Percentiles rank a stretch among this genome's conserved stretches.
phyloP scores from a whole-genome alignment of 2,329 filamentous ascomycete species.

The Venturia carpophila region DNA sequence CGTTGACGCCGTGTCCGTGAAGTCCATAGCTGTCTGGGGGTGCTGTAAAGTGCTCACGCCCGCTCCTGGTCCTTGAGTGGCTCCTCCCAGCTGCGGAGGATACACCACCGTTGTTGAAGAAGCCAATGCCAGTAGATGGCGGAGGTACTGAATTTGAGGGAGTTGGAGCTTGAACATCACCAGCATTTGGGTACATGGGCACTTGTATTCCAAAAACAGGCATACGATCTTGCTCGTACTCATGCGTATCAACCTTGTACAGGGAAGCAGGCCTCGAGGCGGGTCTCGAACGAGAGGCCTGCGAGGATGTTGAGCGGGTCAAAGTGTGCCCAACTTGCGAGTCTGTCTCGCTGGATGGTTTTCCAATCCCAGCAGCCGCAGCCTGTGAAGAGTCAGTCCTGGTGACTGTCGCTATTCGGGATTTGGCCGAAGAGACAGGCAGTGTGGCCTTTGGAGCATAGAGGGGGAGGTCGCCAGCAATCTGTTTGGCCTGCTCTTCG shows the following conservation, averaged over 20 bases:
- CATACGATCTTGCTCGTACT: conserved; percentile 69
- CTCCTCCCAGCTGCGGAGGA: conserved; percentile 41
- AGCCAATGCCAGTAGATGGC: conserved; percentile 41
- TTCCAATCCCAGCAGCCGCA: conserved; percentile 75
- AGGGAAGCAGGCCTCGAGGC: conserved; percentile 47
- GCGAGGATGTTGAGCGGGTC: conserved; percentile 39
- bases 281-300: conserved; percentile 38
- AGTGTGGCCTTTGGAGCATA: conserved; percentile 85
- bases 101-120: conserved; percentile 42
- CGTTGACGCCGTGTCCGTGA: conserved; percentile 72
- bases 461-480: conserved; percentile 74
- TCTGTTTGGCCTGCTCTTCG: conserved; percentile 68
- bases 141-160: conserved; percentile 51
- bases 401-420: conserved; percentile 75
- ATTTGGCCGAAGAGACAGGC: conserved; percentile 71
- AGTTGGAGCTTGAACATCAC: conserved; percentile 92
- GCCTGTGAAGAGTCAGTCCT: conserved; percentile 85
- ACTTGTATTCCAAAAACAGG: conserved; percentile 88
- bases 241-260: conserved; percentile 42
- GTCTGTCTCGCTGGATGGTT: conserved; percentile 37
- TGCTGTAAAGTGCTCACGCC: conserved; percentile 57
- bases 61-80: conserved; percentile 61
- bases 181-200: conserved; percentile 85
- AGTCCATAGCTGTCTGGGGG: conserved; percentile 90
- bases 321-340: conserved; percentile 24